Conservation (phyloP, 345 rosid genomes). For the Arabis alpina region DNA sequence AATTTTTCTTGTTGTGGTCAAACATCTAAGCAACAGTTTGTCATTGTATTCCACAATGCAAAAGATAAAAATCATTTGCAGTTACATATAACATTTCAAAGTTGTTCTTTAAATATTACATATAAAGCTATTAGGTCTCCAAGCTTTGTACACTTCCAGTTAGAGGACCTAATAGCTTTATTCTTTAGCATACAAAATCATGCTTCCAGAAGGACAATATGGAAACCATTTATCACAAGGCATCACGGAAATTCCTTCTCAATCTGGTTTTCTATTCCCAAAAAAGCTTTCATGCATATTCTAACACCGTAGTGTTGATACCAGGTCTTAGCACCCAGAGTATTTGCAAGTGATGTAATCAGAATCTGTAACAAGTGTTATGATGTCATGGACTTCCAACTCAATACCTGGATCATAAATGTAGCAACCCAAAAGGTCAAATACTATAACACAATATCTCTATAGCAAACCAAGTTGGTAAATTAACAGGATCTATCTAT, state of each 20-base stretch:
- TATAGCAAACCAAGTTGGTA: not conserved
- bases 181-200: not conserved
- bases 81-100: too few relatives aligned
- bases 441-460: not conserved
- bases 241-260: not conserved
- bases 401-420: constrained; percentile 65
- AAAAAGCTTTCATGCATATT: constrained; percentile 76
- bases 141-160: too few relatives aligned
- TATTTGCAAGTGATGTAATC: too few relatives aligned
- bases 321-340: too few relatives aligned
- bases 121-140: too few relatives aligned
- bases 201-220: not conserved
- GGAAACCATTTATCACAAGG: not conserved
- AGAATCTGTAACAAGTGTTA: constrained; percentile 62
- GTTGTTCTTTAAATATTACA: too few relatives aligned
- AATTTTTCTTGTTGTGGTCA: too few relatives aligned
- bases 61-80: too few relatives aligned
- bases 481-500: not conserved
- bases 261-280: constrained; percentile 36
- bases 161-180: too few relatives aligned
- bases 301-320: constrained; percentile 44
- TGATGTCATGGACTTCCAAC: constrained; percentile 83
- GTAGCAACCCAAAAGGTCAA: not conserved
- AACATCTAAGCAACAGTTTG: too few relatives aligned
- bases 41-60: too few relatives aligned